These are phyloP conservation scores for Chlorella vulgaris DNA, from an alignment of 139 green algal species.

Conservation along the genomic window DNA sequence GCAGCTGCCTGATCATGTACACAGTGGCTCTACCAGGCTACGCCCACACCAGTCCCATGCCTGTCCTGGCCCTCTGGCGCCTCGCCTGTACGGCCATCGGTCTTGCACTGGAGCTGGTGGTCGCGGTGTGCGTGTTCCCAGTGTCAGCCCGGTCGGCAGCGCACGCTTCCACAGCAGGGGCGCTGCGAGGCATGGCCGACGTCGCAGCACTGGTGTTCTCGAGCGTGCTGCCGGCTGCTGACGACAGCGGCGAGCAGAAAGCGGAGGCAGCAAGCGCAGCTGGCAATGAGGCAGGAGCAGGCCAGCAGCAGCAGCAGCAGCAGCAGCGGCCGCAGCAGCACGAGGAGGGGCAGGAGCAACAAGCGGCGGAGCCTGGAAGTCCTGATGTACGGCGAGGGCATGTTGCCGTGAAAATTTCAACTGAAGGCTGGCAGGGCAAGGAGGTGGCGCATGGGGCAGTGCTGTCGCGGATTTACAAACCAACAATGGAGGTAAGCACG, in stretches of 20 bases:
- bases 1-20: conserved; percentile 30
- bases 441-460: conserved; percentile 17
- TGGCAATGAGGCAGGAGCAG: neutral
- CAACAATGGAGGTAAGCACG: conserved; percentile 18
- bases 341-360: too few relatives aligned
- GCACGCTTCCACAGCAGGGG: neutral
- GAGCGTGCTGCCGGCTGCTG: neutral
- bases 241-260: neutral
- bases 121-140: conserved; percentile 15
- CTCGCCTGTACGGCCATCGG: conserved; percentile 24
- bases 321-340: too few relatives aligned
- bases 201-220: neutral
- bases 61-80: conserved; percentile 28
- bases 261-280: too few relatives aligned
- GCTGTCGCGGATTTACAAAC: conserved; percentile 8
- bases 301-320: neutral
- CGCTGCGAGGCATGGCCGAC: conserved; percentile 25
- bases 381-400: too few relatives aligned
- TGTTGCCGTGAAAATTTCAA: neutral
- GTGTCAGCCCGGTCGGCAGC: neutral
- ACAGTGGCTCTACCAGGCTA: conserved; percentile 23
- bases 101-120: conserved; percentile 4
- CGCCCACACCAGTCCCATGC: conserved; percentile 5
- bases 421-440: conserved; percentile 1
- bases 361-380: too few relatives aligned